Conservation (phyloP, 2,329 filamentous ascomycete genomes). For the Hymenoscyphus fraxineus region DNA sequence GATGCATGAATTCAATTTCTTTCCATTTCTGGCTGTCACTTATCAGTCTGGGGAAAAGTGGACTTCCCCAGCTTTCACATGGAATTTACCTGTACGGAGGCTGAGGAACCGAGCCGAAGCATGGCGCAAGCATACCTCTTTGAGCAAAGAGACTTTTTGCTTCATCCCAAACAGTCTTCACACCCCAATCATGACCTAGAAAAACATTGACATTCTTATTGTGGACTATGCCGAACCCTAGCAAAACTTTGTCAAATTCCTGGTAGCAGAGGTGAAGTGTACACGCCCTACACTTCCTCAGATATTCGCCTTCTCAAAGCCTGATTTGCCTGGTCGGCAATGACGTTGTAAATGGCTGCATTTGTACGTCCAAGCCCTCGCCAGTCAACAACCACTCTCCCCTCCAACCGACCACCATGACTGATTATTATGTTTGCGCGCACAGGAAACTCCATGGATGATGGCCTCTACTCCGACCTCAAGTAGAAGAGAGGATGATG, state of each 20-base stretch:
- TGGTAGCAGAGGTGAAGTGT: not conserved
- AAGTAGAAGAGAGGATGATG: slow-evolving; percentile 29
- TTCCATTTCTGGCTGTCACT: too few relatives aligned
- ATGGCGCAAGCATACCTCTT: not conserved
- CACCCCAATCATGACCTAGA: not conserved
- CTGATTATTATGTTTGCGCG: slow-evolving; percentile 12
- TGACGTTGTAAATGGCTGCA: slow-evolving; percentile 37
- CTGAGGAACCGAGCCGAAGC: not conserved
- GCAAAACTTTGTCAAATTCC: not conserved
- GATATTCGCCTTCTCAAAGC: not conserved
- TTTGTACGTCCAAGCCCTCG: slow-evolving; percentile 29
- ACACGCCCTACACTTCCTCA: not conserved
- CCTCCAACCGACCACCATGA: slow-evolving; percentile 2
- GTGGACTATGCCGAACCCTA: not conserved
- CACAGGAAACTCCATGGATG: slow-evolving; percentile 37
- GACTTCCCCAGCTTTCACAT: slow-evolving; percentile 1
- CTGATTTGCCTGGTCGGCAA: slow-evolving; percentile 26
- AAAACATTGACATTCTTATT: not conserved
- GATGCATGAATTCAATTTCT: too few relatives aligned
- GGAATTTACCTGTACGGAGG: not conserved
- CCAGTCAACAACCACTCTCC: slow-evolving; percentile 2
- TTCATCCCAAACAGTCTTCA: not conserved
- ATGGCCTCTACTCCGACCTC: slow-evolving; percentile 34
- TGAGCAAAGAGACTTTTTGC: not conserved
- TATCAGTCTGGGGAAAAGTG: not conserved